phyloP scores from a whole-genome alignment of 176 grass and related monocot genomes.

The Chloris gayana region DNA sequence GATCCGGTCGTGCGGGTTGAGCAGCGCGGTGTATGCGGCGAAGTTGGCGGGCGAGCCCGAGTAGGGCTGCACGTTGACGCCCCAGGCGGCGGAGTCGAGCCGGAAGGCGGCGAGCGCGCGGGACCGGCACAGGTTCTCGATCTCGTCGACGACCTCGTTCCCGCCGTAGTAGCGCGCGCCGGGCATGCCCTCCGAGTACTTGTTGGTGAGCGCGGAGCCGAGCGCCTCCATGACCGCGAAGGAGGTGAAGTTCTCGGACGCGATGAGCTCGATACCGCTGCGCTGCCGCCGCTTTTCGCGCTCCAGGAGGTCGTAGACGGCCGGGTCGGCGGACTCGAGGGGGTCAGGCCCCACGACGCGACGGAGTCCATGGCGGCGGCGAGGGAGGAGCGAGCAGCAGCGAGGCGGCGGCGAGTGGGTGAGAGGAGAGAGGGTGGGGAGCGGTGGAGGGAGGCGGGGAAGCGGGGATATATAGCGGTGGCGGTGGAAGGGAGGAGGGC shows the following conservation, averaged over 20 bases:
- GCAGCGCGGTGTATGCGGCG: slow-evolving; percentile 94
- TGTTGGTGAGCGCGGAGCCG: slow-evolving; percentile 89
- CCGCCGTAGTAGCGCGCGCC: slow-evolving; percentile 93
- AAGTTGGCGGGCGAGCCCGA: slow-evolving; percentile 99
- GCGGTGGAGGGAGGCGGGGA: slow-evolving; percentile 4
- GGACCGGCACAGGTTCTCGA: slow-evolving; percentile 86
- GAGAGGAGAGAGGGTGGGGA: background rate
- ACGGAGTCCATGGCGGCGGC: slow-evolving; percentile 70
- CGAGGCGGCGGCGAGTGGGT: background rate
- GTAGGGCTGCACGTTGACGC: slow-evolving; percentile 99
- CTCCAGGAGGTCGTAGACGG: slow-evolving; percentile 81
- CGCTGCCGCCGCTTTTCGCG: slow-evolving; percentile 91
- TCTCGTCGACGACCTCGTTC: slow-evolving; percentile 93
- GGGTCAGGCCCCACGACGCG: slow-evolving; percentile 65
- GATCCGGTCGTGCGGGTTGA: slow-evolving; percentile 96
- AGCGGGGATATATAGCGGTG: slow-evolving; percentile 46
- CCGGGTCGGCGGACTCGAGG: slow-evolving; percentile 58
- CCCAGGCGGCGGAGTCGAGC: slow-evolving; percentile 71
- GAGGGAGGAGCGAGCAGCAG: background rate
- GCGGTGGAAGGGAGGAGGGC: slow-evolving; percentile 28
- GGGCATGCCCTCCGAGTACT: slow-evolving; percentile 99
- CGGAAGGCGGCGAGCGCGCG: slow-evolving; percentile 79
- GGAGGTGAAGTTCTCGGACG: slow-evolving; percentile 99
- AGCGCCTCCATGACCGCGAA: slow-evolving; percentile 97
- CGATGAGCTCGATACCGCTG: slow-evolving; percentile 97